Evolutionary conservation across 495 filamentous ascomycete genomes (phyloP), one percentile per base, ranked within the genome.

Genomic region (Annulohypoxylon nitens): DNA sequence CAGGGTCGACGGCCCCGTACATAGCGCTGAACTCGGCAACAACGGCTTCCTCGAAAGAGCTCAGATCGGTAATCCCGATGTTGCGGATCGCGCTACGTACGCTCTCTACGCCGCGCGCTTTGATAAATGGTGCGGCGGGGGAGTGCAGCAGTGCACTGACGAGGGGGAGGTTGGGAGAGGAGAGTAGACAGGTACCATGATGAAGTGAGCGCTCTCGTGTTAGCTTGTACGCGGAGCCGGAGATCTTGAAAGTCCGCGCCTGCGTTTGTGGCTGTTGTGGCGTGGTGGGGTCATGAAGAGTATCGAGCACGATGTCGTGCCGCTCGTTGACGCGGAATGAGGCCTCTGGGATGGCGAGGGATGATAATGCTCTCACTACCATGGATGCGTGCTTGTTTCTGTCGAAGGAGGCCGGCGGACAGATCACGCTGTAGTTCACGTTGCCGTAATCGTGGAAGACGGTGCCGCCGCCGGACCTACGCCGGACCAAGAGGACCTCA

Each of bases 401-500:
- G 45, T 93, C 90, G 77, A 98, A 98, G 5, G 77, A 79, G 0
- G 82, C 81, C 0, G 90, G 85, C 0, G 95, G 95, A 67, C 89
- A 95, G 55, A 95, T 97, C 25, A 97, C 93, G 76, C 89, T 90
- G 84, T 94, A 99, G 79, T 99, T 99, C 57, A 97, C 86, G 80
- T 99, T 99, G 25, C 94, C 94, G 10, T 83, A 79, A 77, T 98
- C 96, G 81, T 99, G 96, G 77, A 93, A 97, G 37, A 99, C 96
- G 8, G 96, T 91, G 39, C 96, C 96, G 26, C 96, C 96, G 26
- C 96, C 96, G 20, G 90, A 93, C 45, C 95, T 86, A 14, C 96
- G 88, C 6, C 96, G 90, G 12, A 97, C 93, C 10, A 95, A 88
- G 25, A 88, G 78, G 34, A 91, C 78, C 1, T 81, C 76, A 20